Base-by-base conservation (phyloP, 805 yeast genomes). In the Teunomyces panamensis region DNA sequence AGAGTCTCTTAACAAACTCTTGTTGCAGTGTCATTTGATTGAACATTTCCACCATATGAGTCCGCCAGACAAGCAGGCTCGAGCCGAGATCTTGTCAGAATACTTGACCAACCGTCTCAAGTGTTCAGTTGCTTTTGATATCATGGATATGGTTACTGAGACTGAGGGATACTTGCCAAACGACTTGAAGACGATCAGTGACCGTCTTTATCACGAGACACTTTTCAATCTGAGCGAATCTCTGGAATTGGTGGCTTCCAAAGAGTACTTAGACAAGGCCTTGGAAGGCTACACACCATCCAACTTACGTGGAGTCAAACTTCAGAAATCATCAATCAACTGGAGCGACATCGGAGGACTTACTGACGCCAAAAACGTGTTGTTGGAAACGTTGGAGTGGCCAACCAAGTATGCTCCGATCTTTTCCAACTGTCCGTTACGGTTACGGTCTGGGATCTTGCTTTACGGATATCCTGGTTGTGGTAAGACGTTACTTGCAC, bases 401-500 rank as follows among this genome's bases (percentile, higher is more conserved):
- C 99, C 99, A 2, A 89, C 96, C 1, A 89, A 85, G 58, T 92
- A 92, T 61, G 95, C 96, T 0, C 97, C 97, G 5, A 89, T 92
- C n/a, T 92, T 94, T 67, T 84, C 85, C 13, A 82, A 81, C 51
- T 89, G 96, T 58, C 96, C 98, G 0, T 70, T 92, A 45, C 71
- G 98, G 47, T 73, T 92, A 45, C 77, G 98, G 57, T 89, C 97
- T 0, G 99, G 99, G 44, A 81, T 92, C 20, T 69, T 92, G 44
- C 76, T 92, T 10, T 92, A 92, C 65, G 99, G 99, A 0, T 92
- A 89, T 62, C 98, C 99, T 0, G 99, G 99, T 2, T 92, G 99
- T 68, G 99, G 99, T 41, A 92, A 92, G 65, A 92, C 98, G 0
- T 73, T 91, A 51, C 66, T 92, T 34, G 98, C 98, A 0, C 86